Conservation (phyloP, 2,329 filamentous ascomycete genomes). For the Pseudogymnoascus sp. region DNA sequence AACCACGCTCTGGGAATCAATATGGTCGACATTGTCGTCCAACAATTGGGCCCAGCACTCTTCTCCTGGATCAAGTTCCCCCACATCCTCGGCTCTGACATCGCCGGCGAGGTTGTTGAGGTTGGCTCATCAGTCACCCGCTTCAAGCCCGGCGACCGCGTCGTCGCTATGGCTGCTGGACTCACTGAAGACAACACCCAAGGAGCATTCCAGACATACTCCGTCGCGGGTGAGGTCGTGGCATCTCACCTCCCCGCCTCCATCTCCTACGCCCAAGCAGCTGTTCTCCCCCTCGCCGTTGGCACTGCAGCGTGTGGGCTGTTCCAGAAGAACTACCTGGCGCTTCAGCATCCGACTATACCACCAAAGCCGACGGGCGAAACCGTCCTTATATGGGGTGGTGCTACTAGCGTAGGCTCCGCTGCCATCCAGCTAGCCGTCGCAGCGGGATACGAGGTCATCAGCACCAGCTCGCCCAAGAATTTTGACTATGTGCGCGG, state of each 20-base stretch:
- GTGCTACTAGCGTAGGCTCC: constrained; percentile 16
- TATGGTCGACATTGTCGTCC: constrained; percentile 31
- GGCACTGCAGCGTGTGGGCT: constrained; percentile 30
- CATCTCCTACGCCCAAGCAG: constrained; percentile 27
- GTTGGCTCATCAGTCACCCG: constrained; percentile 14
- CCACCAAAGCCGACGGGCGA: constrained; percentile 15
- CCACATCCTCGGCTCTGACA: constrained; percentile 17
- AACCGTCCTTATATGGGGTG: constrained; percentile 18
- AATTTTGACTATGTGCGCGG: constrained; percentile 32
- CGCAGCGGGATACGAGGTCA: constrained; percentile 34
- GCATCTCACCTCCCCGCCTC: constrained; percentile 25
- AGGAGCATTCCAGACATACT: constrained; percentile 29
- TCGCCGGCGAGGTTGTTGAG: constrained; percentile 15
- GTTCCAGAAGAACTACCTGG: constrained; percentile 22
- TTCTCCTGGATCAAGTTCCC: constrained; percentile 26
- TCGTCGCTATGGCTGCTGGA: constrained; percentile 28
- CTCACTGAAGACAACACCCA: constrained; percentile 30
- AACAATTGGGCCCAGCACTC: constrained; percentile 34
- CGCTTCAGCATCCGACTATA: constrained; percentile 20
- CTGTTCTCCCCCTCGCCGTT: constrained; percentile 30
- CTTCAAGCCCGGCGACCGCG: constrained; percentile 17
- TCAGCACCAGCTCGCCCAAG: constrained; percentile 31
- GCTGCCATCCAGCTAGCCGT: constrained; percentile 38
- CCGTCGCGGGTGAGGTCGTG: constrained; percentile 21
- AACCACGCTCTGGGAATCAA: constrained; percentile 36